These are phyloP conservation scores for Kernera saxatilis DNA, from an alignment of 345 rosid genomes.

Conservation along the genomic window DNA sequence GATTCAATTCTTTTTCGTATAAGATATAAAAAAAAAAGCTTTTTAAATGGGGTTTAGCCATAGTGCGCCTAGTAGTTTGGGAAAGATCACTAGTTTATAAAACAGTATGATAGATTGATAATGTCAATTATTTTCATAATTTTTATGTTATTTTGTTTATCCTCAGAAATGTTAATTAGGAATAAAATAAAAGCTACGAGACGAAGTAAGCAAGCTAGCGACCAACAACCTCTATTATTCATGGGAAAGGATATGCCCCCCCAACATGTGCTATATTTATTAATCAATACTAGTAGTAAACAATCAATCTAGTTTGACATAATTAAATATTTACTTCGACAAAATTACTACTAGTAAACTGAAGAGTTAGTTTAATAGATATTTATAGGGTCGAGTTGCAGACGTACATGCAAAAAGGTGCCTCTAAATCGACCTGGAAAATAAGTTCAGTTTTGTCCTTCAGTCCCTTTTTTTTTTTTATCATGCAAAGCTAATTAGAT, in stretches of 20 bases:
- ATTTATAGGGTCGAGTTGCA: constrained; percentile 8
- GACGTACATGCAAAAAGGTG: constrained; percentile 20
- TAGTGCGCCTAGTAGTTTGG: too few species aligned
- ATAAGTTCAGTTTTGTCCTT: constrained; percentile 13
- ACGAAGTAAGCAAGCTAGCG: constrained; percentile 5
- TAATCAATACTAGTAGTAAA: not conserved
- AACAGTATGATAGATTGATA: too few species aligned
- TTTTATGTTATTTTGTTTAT: too few species aligned
- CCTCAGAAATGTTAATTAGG: too few species aligned
- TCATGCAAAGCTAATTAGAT: not conserved
- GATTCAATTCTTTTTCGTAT: too few species aligned
- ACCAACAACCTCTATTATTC: constrained; percentile 22
- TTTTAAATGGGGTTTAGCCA: too few species aligned
- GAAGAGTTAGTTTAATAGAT: not conserved
- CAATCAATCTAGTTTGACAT: not conserved
- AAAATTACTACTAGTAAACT: not conserved
- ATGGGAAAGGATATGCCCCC: constrained; percentile 5
- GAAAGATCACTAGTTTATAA: too few species aligned
- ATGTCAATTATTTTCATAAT: too few species aligned
- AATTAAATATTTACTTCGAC: not conserved
- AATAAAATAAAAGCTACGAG: not conserved
- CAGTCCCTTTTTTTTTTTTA: not conserved
- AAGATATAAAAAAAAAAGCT: too few species aligned
- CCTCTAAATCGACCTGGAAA: constrained; percentile 21
- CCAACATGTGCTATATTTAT: constrained; percentile 9